phyloP scores from a whole-genome alignment of 2,329 filamentous ascomycete species.

The Alternaria sp. region DNA sequence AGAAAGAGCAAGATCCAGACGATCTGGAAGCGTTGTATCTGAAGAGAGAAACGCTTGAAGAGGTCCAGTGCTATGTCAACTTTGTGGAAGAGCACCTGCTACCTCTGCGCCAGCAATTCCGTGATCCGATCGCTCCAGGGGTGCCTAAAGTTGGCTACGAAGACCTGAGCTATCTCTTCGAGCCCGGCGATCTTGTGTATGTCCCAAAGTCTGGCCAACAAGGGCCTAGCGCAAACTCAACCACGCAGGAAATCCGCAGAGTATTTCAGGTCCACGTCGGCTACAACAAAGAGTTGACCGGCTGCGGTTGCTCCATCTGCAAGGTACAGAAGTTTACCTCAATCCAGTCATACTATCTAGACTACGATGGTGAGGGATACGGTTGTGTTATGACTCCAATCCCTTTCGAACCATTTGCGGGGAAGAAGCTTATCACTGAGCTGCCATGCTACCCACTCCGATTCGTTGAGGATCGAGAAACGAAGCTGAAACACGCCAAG shows the following conservation, averaged over 20 bases:
- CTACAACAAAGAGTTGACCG: background rate
- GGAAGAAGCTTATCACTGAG: background rate
- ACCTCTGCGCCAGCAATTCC: background rate
- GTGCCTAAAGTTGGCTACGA: background rate
- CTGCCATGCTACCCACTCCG: background rate
- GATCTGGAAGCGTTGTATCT: background rate
- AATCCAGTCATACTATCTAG: background rate
- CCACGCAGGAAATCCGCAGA: background rate
- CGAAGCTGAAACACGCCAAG: background rate
- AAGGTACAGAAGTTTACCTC: background rate
- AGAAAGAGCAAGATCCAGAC: background rate
- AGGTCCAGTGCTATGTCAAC: background rate
- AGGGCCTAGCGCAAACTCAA: background rate
- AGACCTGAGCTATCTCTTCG: background rate
- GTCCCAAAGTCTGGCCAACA: background rate
- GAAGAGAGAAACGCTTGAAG: background rate
- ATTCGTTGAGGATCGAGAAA: background rate
- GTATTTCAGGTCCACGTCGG: background rate
- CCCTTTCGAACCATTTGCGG: background rate
- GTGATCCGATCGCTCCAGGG: rapidly evolving
- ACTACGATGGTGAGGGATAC: background rate
- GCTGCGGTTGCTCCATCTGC: background rate
- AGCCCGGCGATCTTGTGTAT: background rate
- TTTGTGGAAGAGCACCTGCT: background rate
- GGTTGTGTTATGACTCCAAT: background rate